Percentiles rank a stretch among this genome's conserved stretches.
These are phyloP conservation scores for Cyclocybe cylindracea DNA, from an alignment of 768 basidiomycete species.

Conservation along the genomic window DNA sequence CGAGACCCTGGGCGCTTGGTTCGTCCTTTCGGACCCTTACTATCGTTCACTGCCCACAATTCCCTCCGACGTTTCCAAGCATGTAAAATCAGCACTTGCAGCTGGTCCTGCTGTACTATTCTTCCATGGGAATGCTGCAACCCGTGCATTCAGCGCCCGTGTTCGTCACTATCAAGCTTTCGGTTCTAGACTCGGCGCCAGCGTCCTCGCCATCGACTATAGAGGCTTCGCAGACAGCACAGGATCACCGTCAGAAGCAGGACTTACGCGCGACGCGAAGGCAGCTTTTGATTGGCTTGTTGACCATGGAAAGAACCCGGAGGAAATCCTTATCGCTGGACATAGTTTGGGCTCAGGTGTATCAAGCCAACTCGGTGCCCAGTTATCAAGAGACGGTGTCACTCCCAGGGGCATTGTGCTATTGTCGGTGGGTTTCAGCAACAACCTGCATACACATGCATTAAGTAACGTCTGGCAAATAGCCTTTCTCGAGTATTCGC, in stretches of 20 bases:
- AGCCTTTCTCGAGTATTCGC: constrained; percentile 64
- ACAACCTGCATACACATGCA: background rate
- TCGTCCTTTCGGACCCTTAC: constrained; percentile 66
- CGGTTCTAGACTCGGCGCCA: constrained; percentile 64
- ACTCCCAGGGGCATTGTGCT: constrained; percentile 49
- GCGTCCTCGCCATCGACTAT: constrained; percentile 89
- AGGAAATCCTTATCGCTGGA: constrained; percentile 74
- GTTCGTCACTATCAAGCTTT: constrained; percentile 69
- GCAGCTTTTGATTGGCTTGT: constrained; percentile 82
- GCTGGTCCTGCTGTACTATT: constrained; percentile 81
- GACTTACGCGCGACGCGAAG: constrained; percentile 70
- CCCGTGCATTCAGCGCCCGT: constrained; percentile 67
- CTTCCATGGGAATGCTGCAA: constrained; percentile 88
- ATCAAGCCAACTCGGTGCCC: constrained; percentile 47
- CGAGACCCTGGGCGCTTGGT: constrained; percentile 83
- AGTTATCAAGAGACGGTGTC: constrained; percentile 45
- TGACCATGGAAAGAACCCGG: constrained; percentile 51
- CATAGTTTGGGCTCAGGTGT: constrained; percentile 92
- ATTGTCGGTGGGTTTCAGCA: constrained; percentile 35
- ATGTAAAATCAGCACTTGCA: constrained; percentile 55
- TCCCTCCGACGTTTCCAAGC: constrained; percentile 36
- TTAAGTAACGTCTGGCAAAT: background rate
- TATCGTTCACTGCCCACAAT: constrained; percentile 52
- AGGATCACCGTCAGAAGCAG: constrained; percentile 74
- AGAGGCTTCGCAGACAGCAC: constrained; percentile 90